Percentiles rank a stretch among this genome's conserved stretches.
Evolutionary conservation across 2,329 filamentous ascomycete genomes (phyloP).

Genomic region (Eutypa lata): DNA sequence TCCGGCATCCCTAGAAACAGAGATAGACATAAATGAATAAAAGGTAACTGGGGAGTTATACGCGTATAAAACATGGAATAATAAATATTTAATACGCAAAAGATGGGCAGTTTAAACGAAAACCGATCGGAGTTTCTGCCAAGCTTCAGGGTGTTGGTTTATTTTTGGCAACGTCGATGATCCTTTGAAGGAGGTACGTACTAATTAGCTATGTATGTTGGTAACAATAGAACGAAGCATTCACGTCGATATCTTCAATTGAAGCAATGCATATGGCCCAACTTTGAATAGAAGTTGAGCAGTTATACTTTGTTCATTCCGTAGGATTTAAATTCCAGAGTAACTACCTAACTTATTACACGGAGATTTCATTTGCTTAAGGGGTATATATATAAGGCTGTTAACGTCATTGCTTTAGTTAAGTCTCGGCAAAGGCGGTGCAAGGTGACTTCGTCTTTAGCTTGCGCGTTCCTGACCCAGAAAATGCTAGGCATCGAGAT

Average conservation of each 20-base stretch:
- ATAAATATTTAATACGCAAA: background rate
- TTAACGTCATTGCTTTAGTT: background rate
- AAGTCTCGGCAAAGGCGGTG: background rate
- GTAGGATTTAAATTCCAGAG: too few relatives aligned
- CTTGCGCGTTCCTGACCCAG: background rate
- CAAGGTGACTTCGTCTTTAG: background rate
- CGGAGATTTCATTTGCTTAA: too few relatives aligned
- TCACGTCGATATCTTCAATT: too few relatives aligned
- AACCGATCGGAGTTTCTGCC: background rate
- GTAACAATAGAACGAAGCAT: too few relatives aligned
- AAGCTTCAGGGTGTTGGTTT: background rate
- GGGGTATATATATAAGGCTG: background rate
- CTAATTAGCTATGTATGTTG: too few relatives aligned
- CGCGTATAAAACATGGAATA: constrained; percentile 20
- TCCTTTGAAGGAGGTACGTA: background rate
- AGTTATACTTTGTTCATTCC: too few relatives aligned
- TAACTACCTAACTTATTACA: too few relatives aligned
- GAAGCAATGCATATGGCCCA: too few relatives aligned
- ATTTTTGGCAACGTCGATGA: background rate
- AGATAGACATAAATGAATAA: background rate
- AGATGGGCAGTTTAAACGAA: too few relatives aligned
- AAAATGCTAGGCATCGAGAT: background rate
- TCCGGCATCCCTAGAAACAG: too few relatives aligned
- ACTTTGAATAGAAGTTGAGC: too few relatives aligned
- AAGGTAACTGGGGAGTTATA: background rate